A percentile compares a stretch with the other conserved stretches of the same genome.
These are phyloP conservation scores for Suhomyces coccinellae DNA, from an alignment of 1,139 yeast genomes.

Conservation along the genomic window DNA sequence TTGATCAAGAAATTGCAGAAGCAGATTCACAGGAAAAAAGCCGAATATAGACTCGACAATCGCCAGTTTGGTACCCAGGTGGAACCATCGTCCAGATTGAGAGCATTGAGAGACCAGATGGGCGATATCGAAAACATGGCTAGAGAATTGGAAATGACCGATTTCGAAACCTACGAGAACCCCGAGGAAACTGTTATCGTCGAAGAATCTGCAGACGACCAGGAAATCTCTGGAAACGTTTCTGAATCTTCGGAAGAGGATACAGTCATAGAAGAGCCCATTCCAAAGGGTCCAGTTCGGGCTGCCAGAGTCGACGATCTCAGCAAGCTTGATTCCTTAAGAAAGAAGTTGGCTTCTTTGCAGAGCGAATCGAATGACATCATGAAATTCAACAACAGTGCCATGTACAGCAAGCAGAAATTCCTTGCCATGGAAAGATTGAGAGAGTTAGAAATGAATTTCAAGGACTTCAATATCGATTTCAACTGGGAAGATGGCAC, in stretches of 20 bases:
- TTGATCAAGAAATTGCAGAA: constrained; percentile 53
- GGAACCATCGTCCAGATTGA: constrained; percentile 76
- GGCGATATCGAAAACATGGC: constrained; percentile 84
- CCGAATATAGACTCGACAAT: constrained; percentile 59
- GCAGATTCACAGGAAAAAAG: constrained; percentile 62
- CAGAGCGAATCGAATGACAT: constrained; percentile 76
- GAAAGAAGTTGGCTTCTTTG: constrained; percentile 57
- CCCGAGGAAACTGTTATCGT: constrained; percentile 12
- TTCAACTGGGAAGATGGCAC: constrained; percentile 36
- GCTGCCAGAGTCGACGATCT: constrained; percentile 44
- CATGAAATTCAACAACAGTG: constrained; percentile 63
- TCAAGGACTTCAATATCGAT: constrained; percentile 60
- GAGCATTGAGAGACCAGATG: constrained; percentile 81
- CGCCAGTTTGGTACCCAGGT: constrained; percentile 57
- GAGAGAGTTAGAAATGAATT: constrained; percentile 59
- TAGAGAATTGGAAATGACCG: constrained; percentile 81
- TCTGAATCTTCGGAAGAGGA: constrained; percentile 21
- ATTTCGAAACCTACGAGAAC: constrained; percentile 52
- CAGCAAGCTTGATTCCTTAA: constrained; percentile 50
- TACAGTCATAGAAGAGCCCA: constrained; percentile 17
- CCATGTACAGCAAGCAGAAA: constrained; percentile 58
- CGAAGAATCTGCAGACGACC: constrained; percentile 18
- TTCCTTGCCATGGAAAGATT: constrained; percentile 66
- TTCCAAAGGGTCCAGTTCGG: constrained; percentile 30
- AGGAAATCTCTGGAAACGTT: constrained; percentile 17